Conservation (phyloP, 2,329 filamentous ascomycete species). For the Helotiales sp. region DNA sequence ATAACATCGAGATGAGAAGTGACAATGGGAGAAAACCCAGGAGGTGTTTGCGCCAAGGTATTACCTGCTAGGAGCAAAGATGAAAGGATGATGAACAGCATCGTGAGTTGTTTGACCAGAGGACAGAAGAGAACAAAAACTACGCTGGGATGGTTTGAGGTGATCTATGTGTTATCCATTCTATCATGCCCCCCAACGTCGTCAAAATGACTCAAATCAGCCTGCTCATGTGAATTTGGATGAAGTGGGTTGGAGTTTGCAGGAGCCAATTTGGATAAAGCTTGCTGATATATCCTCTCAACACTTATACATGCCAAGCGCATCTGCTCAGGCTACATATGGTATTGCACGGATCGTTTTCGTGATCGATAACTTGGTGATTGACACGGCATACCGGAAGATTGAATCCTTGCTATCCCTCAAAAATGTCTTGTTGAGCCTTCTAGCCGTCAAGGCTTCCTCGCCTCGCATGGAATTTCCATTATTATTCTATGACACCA, state of each 20-base stretch:
- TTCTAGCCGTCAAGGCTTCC: too few species aligned
- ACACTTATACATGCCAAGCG: not conserved
- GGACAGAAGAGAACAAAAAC: not conserved
- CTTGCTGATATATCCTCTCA: not conserved
- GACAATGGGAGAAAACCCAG: slow-evolving; percentile 13
- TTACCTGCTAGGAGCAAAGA: not conserved
- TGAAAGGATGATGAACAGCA: slow-evolving; percentile 9
- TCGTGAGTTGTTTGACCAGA: not conserved
- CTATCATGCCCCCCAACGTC: not conserved
- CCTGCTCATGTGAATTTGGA: not conserved
- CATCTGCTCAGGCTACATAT: not conserved
- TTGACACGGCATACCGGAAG: not conserved
- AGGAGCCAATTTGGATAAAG: not conserved
- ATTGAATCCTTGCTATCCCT: not conserved
- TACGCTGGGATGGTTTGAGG: not conserved
- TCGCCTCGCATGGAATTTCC: too few species aligned
- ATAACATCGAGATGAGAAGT: slow-evolving; percentile 16
- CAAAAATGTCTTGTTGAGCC: too few species aligned
- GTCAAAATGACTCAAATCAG: not conserved
- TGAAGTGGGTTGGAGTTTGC: not conserved
- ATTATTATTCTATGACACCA: too few species aligned
- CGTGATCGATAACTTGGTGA: not conserved
- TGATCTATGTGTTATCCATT: not conserved
- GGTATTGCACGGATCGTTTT: not conserved
- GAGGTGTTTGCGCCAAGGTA: slow-evolving; percentile 14